Conservation (phyloP, 2,329 filamentous ascomycete genomes). For the Colletotrichum abscissum region DNA sequence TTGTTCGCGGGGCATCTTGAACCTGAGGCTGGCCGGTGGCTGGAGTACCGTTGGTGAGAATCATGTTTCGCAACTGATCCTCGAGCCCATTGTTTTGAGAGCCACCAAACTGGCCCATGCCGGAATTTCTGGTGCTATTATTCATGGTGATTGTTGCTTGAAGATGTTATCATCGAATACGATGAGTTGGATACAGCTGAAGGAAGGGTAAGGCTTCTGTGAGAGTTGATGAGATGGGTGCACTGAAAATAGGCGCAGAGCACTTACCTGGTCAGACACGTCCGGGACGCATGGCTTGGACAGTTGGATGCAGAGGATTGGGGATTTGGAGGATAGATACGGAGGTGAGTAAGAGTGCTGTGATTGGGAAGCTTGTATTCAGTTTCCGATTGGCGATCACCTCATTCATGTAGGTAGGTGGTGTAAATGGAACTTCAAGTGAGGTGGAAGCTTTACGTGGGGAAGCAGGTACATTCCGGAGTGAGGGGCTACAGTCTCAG, state of each 20-base stretch:
- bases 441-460: constrained; percentile 26
- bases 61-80: constrained; percentile 68
- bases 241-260: background rate
- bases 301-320: background rate
- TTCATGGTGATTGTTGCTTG: constrained; percentile 16
- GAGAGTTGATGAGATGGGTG: constrained; percentile 20
- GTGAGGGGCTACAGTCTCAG: constrained; percentile 31
- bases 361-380: background rate
- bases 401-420: background rate
- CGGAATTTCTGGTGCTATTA: constrained; percentile 6
- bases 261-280: constrained; percentile 16
- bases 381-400: constrained; percentile 6
- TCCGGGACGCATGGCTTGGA: constrained; percentile 7
- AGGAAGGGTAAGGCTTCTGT: constrained; percentile 13
- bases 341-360: background rate
- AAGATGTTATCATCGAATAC: constrained; percentile 2
- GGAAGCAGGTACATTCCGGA: constrained; percentile 15
- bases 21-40: constrained; percentile 36
- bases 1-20: constrained; percentile 26
- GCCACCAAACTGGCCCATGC: constrained; percentile 42
- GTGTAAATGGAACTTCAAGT: constrained; percentile 21
- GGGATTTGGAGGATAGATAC: background rate
- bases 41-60: constrained; percentile 61
- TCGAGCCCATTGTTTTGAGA: constrained; percentile 60
- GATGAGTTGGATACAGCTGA: constrained; percentile 18